Conservation (phyloP, 768 basidiomycete genomes). For the Calocera viscosa region DNA sequence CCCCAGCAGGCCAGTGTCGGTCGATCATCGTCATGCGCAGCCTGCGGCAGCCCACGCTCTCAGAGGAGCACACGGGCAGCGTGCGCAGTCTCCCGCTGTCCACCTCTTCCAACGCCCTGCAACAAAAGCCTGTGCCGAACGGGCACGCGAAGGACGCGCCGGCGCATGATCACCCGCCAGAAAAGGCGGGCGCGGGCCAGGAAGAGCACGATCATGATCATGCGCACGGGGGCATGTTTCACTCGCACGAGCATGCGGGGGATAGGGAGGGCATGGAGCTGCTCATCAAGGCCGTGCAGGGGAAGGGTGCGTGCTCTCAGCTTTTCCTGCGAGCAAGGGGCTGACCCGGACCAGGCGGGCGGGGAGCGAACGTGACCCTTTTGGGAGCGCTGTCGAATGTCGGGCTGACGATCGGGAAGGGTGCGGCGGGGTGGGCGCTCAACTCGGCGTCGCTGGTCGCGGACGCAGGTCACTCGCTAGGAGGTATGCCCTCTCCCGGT, state of each 20-base stretch:
- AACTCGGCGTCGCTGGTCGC: slow-evolving; percentile 86
- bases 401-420: slow-evolving; percentile 69
- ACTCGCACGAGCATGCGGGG: slow-evolving; percentile 46
- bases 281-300: slow-evolving; percentile 54
- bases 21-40: not conserved
- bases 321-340: not conserved
- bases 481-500: slow-evolving; percentile 39
- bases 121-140: not conserved
- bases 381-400: slow-evolving; percentile 76
- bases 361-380: slow-evolving; percentile 72
- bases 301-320: slow-evolving; percentile 39
- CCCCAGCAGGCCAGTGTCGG: not conserved
- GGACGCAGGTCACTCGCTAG: slow-evolving; percentile 84
- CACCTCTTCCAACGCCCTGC: not conserved
- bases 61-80: not conserved
- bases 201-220: slow-evolving; percentile 29
- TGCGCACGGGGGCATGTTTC: slow-evolving; percentile 49
- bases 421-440: slow-evolving; percentile 67
- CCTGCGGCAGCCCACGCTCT: not conserved
- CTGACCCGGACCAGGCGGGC: slow-evolving; percentile 42
- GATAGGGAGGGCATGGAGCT: slow-evolving; percentile 49
- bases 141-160: not conserved
- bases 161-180: not conserved
- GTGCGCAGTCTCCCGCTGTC: not conserved
- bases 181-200: slow-evolving; percentile 13